A percentile compares a stretch with the other conserved stretches of the same genome.
Conservation (phyloP, 345 rosid genomes). For the Eutrema japonicum region DNA sequence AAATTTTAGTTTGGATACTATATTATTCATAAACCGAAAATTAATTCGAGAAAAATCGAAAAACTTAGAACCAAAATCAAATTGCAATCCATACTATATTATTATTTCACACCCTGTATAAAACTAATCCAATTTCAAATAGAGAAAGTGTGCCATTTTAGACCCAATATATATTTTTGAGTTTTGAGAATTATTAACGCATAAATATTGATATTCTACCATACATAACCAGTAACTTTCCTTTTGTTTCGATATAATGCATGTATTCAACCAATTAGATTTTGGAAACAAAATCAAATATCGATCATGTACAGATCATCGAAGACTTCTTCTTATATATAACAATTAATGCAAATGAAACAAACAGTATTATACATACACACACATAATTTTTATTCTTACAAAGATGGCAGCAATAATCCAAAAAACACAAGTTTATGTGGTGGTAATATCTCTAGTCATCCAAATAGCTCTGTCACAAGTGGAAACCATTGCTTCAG, state of each 20-base stretch:
- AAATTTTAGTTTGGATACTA: background rate
- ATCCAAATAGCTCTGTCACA: slow-evolving; percentile 26
- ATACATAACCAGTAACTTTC: background rate
- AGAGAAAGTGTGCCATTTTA: no score
- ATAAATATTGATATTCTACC: slow-evolving; percentile 5
- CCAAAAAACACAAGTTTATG: slow-evolving; percentile 24
- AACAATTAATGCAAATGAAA: slow-evolving; percentile 14
- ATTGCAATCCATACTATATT: background rate
- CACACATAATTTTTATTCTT: background rate
- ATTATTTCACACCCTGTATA: background rate
- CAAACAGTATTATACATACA: background rate
- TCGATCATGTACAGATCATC: slow-evolving; percentile 7
- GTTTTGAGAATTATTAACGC: background rate
- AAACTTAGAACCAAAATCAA: background rate
- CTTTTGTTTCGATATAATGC: background rate
- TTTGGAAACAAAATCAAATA: slow-evolving; percentile 16
- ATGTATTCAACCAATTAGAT: background rate
- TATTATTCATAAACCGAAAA: background rate
- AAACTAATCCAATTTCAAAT: background rate
- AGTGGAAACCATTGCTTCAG: slow-evolving; percentile 3
- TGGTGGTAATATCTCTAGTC: slow-evolving; percentile 19
- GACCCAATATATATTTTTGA: no score
- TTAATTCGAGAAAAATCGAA: no score
- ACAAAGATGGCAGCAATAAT: slow-evolving; percentile 13
- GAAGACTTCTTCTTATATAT: slow-evolving; percentile 4